Base-by-base conservation (phyloP, 176 grass and related monocot genomes). In the Eragrostis nindensis region DNA sequence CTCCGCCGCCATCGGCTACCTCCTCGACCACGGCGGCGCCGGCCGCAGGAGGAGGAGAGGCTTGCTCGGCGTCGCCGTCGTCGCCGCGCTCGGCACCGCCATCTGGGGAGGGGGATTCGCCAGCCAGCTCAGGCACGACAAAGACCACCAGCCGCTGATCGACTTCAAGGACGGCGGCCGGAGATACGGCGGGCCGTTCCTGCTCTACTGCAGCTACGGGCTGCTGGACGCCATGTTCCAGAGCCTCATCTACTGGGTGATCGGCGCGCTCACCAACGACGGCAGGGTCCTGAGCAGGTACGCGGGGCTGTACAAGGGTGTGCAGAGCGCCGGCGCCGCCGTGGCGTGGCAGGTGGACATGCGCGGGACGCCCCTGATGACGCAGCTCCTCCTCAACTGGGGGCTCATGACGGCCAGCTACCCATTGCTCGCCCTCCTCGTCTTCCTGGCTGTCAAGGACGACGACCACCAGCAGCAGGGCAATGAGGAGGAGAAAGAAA, bases 211-310 rank as follows among this genome's bases (percentile, higher is more conserved):
- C 89, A 67, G 77, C 86, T 98, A 93, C 13, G 95, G 95, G 0
- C 59, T 98, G 78, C 86, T 98, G n/a, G 95, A 98, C 40, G 92
- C 95, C 70, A 91, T 98, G 90, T 98, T 98, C 70, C 95, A 98
- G 86, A 98, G 70, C 84, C 81, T 98, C 59, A 87, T 93, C 86
- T 98, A 98, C 68, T 98, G 95, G 95, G 83, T 98, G 59, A 98
- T 98, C 68, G 92, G 95, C 46, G 77, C 90, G 0, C 78, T 98
- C 17, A 86, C 92, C 5, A 85, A 94, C 36, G 95, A 98, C 41
- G 75, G 90, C 0, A 48, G 89, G 26, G 83, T 93, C 39, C 90
- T 98, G 41, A 98, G 92, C 92, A 94, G 95, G 95, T 97, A 86
- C 15, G 93, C 76, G 5, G 94, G 94, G 1, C 94, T 97, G 75